These are phyloP conservation scores for Orbilia oligospora DNA, from an alignment of 2,329 filamentous ascomycete species.

Conservation along the genomic window DNA sequence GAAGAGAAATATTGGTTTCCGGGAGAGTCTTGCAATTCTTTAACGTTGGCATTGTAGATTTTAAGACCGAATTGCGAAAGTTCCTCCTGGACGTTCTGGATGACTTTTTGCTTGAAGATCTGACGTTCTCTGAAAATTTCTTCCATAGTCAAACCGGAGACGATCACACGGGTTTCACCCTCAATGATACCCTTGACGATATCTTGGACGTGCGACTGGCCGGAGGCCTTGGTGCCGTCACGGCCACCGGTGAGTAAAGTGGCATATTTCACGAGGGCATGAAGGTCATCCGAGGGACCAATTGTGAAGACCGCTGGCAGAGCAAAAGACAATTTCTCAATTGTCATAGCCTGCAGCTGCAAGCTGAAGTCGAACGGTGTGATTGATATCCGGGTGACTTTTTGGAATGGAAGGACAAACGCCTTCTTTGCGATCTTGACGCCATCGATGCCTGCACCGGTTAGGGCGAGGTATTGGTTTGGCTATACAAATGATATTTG, in stretches of 20 bases:
- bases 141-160: constrained; percentile 92
- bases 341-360: constrained; percentile 88
- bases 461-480: constrained; percentile 89
- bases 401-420: constrained; percentile 80
- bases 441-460: constrained; percentile 80
- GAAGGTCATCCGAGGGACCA: constrained; percentile 69
- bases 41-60: constrained; percentile 84
- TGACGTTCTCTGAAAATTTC: constrained; percentile 86
- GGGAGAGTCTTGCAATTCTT: constrained; percentile 86
- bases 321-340: constrained; percentile 77
- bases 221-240: constrained; percentile 68
- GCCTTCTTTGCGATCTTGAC: constrained; percentile 84
- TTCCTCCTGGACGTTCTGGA: constrained; percentile 82
- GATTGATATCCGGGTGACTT: constrained; percentile 71
- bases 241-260: constrained; percentile 78
- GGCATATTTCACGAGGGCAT: constrained; percentile 84
- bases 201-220: constrained; percentile 79
- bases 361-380: constrained; percentile 86
- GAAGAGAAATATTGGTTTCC: constrained; percentile 87
- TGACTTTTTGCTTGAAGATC: constrained; percentile 82
- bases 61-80: constrained; percentile 84
- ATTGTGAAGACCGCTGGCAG: constrained; percentile 68
- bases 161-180: constrained; percentile 85
- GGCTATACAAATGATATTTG: constrained; percentile 67
- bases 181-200: constrained; percentile 93